Conservation (phyloP, 306 rosid genomes). For the Prunus kanzakura region DNA sequence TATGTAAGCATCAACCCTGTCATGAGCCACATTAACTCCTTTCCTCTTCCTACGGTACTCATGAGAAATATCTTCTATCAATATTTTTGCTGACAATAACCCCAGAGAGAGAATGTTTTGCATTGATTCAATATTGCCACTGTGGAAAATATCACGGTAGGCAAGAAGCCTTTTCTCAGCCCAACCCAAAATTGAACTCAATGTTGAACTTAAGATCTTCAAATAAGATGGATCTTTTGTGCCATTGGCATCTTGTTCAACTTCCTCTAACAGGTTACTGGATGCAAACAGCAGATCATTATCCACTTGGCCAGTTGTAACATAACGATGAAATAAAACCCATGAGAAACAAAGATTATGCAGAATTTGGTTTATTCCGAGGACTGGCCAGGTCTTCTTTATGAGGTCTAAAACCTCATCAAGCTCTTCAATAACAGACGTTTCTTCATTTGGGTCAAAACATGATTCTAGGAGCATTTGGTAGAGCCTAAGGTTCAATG, state of each 20-base stretch:
- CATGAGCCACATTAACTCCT: slow-evolving; percentile 43
- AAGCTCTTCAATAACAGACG: slow-evolving; percentile 76
- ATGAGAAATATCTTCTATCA: slow-evolving; percentile 51
- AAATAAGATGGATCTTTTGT: slow-evolving; percentile 49
- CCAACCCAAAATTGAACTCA: slow-evolving; percentile 61
- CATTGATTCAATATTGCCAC: slow-evolving; percentile 69
- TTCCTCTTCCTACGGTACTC: slow-evolving; percentile 45
- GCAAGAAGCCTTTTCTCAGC: slow-evolving; percentile 79
- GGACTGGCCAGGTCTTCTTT: slow-evolving; percentile 90
- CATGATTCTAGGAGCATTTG: slow-evolving; percentile 82
- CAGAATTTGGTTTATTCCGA: slow-evolving; percentile 74
- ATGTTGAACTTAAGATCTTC: slow-evolving; percentile 46
- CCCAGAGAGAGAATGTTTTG: slow-evolving; percentile 69
- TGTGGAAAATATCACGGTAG: slow-evolving; percentile 63
- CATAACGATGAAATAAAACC: slow-evolving; percentile 77
- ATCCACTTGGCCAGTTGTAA: slow-evolving; percentile 70
- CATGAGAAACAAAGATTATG: slow-evolving; percentile 85
- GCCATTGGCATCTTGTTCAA: slow-evolving; percentile 58
- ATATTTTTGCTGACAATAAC: slow-evolving; percentile 62
- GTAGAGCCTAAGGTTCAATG: slow-evolving; percentile 85
- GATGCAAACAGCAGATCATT: slow-evolving; percentile 82
- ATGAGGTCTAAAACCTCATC: slow-evolving; percentile 90
- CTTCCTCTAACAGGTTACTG: slow-evolving; percentile 63
- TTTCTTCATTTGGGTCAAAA: slow-evolving; percentile 71
- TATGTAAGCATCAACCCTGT: slow-evolving; percentile 68